Evolutionary conservation across 1,284 basidiomycete genomes (phyloP).

Genomic region (Cyathus pygmaeus): DNA sequence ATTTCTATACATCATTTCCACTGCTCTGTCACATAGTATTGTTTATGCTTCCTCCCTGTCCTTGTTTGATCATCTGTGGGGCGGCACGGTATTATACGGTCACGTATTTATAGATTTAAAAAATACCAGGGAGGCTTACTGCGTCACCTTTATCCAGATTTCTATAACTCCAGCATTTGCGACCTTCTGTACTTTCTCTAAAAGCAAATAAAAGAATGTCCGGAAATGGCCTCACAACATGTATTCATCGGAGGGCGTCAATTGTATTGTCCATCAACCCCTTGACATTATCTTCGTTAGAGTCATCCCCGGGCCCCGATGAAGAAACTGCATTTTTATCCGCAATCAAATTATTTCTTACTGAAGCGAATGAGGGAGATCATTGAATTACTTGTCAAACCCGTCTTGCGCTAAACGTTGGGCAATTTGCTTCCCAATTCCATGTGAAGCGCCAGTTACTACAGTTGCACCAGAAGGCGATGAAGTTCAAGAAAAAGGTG

Average conservation of each 20-base stretch:
- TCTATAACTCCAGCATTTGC: slow-evolving; percentile 30
- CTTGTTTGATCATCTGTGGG: slow-evolving; percentile 32
- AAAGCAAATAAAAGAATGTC: not conserved
- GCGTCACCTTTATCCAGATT: too few relatives aligned
- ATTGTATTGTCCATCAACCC: too few relatives aligned
- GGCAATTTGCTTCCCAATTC: not conserved
- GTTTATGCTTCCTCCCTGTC: slow-evolving; percentile 29
- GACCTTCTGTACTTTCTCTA: slow-evolving; percentile 18
- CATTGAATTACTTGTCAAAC: not conserved
- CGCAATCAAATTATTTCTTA: not conserved
- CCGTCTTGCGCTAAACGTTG: not conserved
- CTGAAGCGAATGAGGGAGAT: not conserved
- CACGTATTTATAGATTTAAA: too few relatives aligned
- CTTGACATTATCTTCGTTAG: not conserved
- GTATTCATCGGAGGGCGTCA: too few relatives aligned
- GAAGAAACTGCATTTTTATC: not conserved
- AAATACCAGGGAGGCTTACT: too few relatives aligned
- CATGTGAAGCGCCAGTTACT: not conserved
- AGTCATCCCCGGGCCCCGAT: not conserved
- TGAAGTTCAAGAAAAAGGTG: not conserved
- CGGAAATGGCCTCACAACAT: too few relatives aligned
- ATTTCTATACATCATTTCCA: slow-evolving; percentile 19
- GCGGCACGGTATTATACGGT: too few relatives aligned
- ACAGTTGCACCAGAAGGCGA: too few relatives aligned
- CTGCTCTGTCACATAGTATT: too few relatives aligned